Percentiles rank a stretch among this genome's conserved stretches.
Evolutionary conservation across 2,329 filamentous ascomycete species (phyloP).

Genomic region (Alternaria ventricosa): DNA sequence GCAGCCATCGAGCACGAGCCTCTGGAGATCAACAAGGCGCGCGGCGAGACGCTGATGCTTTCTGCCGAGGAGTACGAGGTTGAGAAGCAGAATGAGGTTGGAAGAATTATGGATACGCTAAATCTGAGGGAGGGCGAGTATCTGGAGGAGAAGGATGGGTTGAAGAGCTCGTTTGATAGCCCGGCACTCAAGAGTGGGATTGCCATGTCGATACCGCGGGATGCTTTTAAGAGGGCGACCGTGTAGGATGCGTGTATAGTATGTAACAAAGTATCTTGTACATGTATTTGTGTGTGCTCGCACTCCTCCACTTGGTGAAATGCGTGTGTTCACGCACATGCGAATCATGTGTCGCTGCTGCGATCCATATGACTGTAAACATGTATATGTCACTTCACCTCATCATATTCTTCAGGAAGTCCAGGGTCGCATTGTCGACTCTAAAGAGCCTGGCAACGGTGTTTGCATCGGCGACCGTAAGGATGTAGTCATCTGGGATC

Average conservation of each 20-base stretch:
- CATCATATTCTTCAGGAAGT: too few species aligned
- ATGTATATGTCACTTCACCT: too few species aligned
- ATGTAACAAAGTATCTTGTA: not conserved
- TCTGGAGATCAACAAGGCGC: slow-evolving; percentile 19
- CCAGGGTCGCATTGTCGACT: too few species aligned
- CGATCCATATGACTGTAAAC: too few species aligned
- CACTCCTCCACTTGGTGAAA: too few species aligned
- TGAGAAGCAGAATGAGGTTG: slow-evolving; percentile 26
- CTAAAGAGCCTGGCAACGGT: too few species aligned
- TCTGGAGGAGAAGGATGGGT: not conserved
- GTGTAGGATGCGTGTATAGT: not conserved
- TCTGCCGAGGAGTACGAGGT: slow-evolving; percentile 28
- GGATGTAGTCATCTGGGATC: too few species aligned
- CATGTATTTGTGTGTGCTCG: too few species aligned
- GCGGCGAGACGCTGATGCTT: slow-evolving; percentile 18
- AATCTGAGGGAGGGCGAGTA: not conserved
- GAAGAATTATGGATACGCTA: slow-evolving; percentile 18
- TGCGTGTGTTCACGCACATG: too few species aligned
- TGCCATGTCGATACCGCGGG: not conserved
- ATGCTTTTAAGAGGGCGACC: not conserved
- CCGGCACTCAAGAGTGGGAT: slow-evolving; percentile 6
- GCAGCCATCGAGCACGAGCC: slow-evolving; percentile 30
- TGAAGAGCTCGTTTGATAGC: not conserved
- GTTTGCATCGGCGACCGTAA: too few species aligned
- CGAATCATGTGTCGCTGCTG: too few species aligned